Conservation (phyloP, 768 basidiomycete species). For the Lepiota brunneoincarnata region DNA sequence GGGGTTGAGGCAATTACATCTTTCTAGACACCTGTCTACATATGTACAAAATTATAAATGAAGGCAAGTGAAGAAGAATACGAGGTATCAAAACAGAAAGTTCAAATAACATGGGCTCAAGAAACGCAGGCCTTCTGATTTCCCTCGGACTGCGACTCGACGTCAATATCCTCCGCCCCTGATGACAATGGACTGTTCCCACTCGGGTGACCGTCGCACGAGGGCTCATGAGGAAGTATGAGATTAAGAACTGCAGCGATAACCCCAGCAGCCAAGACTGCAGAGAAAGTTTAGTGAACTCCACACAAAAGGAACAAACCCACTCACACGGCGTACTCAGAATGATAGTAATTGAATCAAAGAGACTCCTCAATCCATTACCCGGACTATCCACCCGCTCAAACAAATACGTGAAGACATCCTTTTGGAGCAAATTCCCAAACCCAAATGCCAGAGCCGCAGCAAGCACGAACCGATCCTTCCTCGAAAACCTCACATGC, state of each 20-base stretch:
- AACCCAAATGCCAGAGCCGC: slow-evolving; percentile 69
- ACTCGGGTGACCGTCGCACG: slow-evolving; percentile 20
- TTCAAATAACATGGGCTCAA: background rate
- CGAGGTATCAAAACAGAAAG: no score
- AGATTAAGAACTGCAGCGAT: slow-evolving; percentile 58
- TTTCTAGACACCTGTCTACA: no score
- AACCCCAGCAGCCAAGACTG: slow-evolving; percentile 57
- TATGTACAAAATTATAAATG: no score
- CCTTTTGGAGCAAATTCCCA: slow-evolving; percentile 66
- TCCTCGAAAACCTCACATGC: slow-evolving; percentile 54
- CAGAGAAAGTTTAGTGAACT: background rate
- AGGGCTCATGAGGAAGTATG: slow-evolving; percentile 38
- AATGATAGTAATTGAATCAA: slow-evolving; percentile 78
- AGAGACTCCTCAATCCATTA: slow-evolving; percentile 60
- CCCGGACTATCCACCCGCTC: slow-evolving; percentile 53
- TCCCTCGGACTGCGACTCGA: background rate
- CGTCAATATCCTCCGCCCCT: background rate
- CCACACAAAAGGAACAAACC: background rate
- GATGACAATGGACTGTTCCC: slow-evolving; percentile 2
- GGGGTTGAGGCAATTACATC: no score
- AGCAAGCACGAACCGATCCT: slow-evolving; percentile 68
- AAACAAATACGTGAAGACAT: slow-evolving; percentile 68
- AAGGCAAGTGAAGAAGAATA: no score
- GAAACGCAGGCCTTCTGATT: background rate
- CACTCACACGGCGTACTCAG: slow-evolving; percentile 77